Evolutionary conservation across 2,329 filamentous ascomycete genomes (phyloP), one percentile per base, ranked within the genome.

Genomic region (Trichoderma guizhouense): DNA sequence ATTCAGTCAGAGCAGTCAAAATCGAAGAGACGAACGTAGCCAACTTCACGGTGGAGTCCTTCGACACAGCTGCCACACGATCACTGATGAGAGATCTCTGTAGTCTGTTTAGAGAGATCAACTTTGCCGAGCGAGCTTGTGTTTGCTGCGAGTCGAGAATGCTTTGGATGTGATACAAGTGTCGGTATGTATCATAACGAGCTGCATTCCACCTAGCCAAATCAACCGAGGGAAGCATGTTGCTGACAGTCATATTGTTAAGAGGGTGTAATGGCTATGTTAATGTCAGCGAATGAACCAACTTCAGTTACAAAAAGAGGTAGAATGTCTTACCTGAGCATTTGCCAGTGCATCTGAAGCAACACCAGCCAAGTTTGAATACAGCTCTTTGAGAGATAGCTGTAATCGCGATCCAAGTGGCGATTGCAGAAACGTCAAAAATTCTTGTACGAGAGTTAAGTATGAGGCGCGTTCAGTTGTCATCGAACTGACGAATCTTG

Each of bases 11-110:
- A 3, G 79, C 77, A 24, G 79, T 77, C 12, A 89, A 76, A 2
- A 83, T 79, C 1, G 81, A 82, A 2, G 78, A 76, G 5, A 91
- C 79, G 73, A 91, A 91, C 2, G 79, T 79, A 1, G 83, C 84
- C 7, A 89, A 82, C 69, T 84, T 83, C 6, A 86, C 84, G 2
- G 90, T 92, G 0, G 89, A 88, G 74, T 92, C 90, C 73, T 88
- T 90, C 0, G 86, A 84, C 5, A 90, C 86, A 8, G 85, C 84
- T 14, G 87, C 84, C 21, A 90, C 85, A 18, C 85, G 84, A 62
- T 84, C 83, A 26, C 85, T 85, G 6, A 90, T 82, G 47, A 85
- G 82, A 2, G 90, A 91, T 72, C 90, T 84, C 77, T 92, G 88
- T 8, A 92, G 82, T 8, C 90, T 85, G 73, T 86, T 91, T 74